Percentiles rank a stretch among this genome's conserved stretches.
These are phyloP conservation scores for Lathyrus aphaca DNA, from an alignment of 306 rosid genomes.

Conservation along the genomic window DNA sequence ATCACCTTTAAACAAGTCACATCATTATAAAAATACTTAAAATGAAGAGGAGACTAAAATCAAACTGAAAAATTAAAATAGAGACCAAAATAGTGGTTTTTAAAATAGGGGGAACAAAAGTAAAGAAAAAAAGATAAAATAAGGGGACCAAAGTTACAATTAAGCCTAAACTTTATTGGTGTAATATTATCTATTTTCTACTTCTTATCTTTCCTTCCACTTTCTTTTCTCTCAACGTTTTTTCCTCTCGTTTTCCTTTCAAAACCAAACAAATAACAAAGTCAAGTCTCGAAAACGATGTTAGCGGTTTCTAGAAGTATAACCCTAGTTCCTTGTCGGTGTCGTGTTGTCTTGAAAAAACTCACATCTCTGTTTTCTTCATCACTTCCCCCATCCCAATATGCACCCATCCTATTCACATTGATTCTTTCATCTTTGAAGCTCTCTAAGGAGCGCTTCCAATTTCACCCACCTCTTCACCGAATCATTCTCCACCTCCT, in stretches of 20 bases:
- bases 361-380: constrained; percentile 15
- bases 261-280: background rate
- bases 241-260: background rate
- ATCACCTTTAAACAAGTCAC: too few relatives aligned
- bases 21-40: too few relatives aligned
- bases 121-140: too few relatives aligned
- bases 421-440: background rate
- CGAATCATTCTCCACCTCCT: background rate
- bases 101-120: too few relatives aligned
- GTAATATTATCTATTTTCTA: background rate
- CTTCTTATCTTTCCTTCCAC: background rate
- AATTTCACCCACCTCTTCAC: background rate
- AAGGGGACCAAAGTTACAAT: too few relatives aligned
- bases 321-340: constrained; percentile 21
- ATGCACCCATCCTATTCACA: constrained; percentile 11
- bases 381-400: background rate
- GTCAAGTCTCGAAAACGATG: constrained; percentile 10
- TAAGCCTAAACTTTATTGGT: too few relatives aligned
- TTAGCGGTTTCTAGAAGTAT: background rate
- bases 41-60: too few relatives aligned
- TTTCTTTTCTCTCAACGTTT: background rate
- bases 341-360: constrained; percentile 5
- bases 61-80: too few relatives aligned
- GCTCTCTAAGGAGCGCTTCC: constrained; percentile 19
- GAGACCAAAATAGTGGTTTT: too few relatives aligned